Evolutionary conservation across 129 eudicot genomes (phyloP).

Genomic region (Flaveria bidentis): DNA sequence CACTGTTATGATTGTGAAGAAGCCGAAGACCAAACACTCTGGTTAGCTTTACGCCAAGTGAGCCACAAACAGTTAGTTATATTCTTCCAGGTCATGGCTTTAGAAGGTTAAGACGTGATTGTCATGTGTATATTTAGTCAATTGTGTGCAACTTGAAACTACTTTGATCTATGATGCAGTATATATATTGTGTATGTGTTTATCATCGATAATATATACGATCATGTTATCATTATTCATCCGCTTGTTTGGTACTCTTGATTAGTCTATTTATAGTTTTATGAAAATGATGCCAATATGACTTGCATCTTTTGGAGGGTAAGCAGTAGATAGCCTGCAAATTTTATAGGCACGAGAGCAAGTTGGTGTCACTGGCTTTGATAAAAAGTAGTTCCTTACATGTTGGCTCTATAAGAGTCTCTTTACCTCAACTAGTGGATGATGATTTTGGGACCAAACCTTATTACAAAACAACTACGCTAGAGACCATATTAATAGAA

Average conservation of each 20-base stretch:
- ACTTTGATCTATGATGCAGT: constrained; percentile 5
- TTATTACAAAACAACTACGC: too few species aligned
- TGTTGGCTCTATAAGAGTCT: too few species aligned
- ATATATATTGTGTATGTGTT: constrained; percentile 20
- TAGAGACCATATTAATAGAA: too few species aligned
- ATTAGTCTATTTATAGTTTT: background rate
- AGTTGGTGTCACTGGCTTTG: background rate
- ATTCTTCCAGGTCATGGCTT: constrained; percentile 12
- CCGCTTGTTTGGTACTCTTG: background rate
- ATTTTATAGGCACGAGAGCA: background rate
- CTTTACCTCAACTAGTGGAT: too few species aligned
- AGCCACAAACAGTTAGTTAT: constrained; percentile 34
- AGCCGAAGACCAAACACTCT: constrained; percentile 69
- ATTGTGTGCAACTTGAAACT: constrained; percentile 19
- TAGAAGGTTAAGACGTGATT: constrained; percentile 12
- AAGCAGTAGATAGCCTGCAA: background rate
- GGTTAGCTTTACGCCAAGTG: constrained; percentile 13
- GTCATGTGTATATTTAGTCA: constrained; percentile 7
- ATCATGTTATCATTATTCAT: background rate
- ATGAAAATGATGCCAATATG: background rate
- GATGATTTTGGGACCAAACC: too few species aligned
- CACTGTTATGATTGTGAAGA: constrained; percentile 89
- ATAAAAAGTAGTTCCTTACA: too few species aligned
- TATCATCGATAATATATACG: background rate
- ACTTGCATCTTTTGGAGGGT: background rate